These are phyloP conservation scores for Collybia mongolica DNA, from an alignment of 768 basidiomycete species.

Conservation along the genomic window DNA sequence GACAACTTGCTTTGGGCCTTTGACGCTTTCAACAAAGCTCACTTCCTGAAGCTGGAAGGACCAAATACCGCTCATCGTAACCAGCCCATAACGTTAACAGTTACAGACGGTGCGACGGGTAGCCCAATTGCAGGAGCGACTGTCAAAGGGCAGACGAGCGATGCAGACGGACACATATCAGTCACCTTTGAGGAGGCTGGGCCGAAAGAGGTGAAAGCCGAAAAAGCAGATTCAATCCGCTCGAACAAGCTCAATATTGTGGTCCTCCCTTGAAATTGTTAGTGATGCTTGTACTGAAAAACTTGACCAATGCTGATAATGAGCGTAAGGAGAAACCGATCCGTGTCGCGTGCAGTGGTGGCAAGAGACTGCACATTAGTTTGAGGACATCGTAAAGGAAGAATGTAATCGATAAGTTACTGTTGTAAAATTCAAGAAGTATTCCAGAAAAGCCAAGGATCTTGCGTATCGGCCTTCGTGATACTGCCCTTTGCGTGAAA, in stretches of 20 bases:
- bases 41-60: constrained; percentile 32
- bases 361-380: too few species aligned
- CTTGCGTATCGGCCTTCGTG: too few species aligned
- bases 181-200: constrained; percentile 25
- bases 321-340: too few species aligned
- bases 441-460: too few species aligned
- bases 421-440: too few species aligned
- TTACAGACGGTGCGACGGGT: constrained; percentile 35
- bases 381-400: too few species aligned
- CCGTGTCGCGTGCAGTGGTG: too few species aligned
- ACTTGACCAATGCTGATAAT: too few species aligned
- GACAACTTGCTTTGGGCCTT: constrained; percentile 16
- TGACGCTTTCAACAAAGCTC: constrained; percentile 7
- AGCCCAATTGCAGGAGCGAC: constrained; percentile 30
- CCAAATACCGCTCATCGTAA: constrained; percentile 26
- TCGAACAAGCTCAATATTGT: constrained; percentile 24
- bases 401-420: too few species aligned
- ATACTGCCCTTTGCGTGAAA: too few species aligned
- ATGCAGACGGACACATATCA: constrained; percentile 24
- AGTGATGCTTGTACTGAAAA: too few species aligned
- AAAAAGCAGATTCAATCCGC: constrained; percentile 28
- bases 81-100: constrained; percentile 27
- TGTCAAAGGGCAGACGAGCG: constrained; percentile 21
- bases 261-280: constrained; percentile 7
- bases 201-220: constrained; percentile 27